phyloP scores from a whole-genome alignment of 2,329 filamentous ascomycete genomes.

The Cercospora citrullina region DNA sequence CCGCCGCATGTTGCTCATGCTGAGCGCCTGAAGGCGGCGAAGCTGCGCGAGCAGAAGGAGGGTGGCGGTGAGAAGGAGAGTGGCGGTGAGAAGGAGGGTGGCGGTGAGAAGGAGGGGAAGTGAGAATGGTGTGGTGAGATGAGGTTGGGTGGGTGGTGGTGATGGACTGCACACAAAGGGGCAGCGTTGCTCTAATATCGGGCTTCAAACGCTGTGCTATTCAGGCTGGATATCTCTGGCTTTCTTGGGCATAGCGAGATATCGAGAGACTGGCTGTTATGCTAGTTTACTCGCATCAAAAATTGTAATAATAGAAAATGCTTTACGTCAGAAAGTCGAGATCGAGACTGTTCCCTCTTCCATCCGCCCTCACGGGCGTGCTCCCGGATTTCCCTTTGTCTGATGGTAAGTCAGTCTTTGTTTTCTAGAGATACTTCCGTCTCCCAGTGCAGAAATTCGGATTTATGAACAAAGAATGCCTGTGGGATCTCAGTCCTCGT shows the following conservation, averaged over 20 bases:
- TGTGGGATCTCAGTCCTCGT: not conserved
- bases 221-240: not conserved
- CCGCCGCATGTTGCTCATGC: not conserved
- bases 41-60: not conserved
- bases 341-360: not conserved
- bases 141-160: not conserved
- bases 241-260: not conserved
- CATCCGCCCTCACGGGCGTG: not conserved
- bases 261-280: not conserved
- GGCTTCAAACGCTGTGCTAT: not conserved
- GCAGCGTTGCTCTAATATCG: not conserved
- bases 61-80: not conserved
- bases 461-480: not conserved
- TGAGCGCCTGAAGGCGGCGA: not conserved
- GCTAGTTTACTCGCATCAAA: not conserved
- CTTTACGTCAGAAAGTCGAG: not conserved
- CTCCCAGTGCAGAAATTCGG: not conserved
- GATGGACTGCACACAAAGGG: not conserved
- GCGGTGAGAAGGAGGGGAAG: not conserved
- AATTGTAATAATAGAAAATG: not conserved
- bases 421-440: not conserved
- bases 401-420: not conserved
- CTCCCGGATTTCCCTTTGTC: not conserved
- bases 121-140: not conserved
- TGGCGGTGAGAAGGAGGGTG: not conserved